Evolutionary conservation across 1,284 basidiomycete species (phyloP).

Genomic region (Mixia osmundae): DNA sequence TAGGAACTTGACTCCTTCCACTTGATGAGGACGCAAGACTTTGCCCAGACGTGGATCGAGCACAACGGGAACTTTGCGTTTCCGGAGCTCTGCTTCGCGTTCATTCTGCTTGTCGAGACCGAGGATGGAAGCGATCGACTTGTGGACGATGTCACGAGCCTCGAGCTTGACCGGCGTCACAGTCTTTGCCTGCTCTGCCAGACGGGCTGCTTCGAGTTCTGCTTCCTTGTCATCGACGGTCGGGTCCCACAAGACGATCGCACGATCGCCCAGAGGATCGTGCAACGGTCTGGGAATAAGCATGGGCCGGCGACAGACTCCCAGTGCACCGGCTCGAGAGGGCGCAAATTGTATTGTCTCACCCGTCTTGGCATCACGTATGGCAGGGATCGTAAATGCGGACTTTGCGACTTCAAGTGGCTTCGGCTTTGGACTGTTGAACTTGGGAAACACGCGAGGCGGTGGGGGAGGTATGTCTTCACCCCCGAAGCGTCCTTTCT

Average conservation of each 20-base stretch:
- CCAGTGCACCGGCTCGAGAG: conserved; percentile 56
- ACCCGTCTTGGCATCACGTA: conserved; percentile 49
- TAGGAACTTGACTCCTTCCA: conserved; percentile 96
- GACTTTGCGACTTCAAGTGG: conserved; percentile 31
- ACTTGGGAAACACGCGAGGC: conserved; percentile 41
- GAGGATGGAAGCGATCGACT: conserved; percentile 60
- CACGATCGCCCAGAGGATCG: conserved; percentile 93
- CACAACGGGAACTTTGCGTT: conserved; percentile 76
- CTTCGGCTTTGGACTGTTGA: conserved; percentile 58
- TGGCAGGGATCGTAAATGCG: conserved; percentile 62
- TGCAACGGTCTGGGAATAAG: conserved; percentile 75
- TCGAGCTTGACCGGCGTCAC: too few relatives aligned
- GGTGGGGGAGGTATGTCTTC: conserved; percentile 12
- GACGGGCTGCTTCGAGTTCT: conserved; percentile 31
- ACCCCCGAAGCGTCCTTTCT: conserved; percentile 29
- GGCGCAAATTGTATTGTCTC: conserved; percentile 38
- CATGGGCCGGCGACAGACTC: conserved; percentile 57
- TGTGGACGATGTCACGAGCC: conserved; percentile 33
- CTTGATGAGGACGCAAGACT: conserved; percentile 84
- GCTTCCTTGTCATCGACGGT: conserved; percentile 80
- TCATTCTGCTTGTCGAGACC: conserved; percentile 41
- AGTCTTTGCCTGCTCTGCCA: conserved; percentile 32
- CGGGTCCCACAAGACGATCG: conserved; percentile 91
- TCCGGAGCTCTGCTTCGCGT: conserved; percentile 10
- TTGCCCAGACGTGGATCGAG: conserved; percentile 73